A percentile compares a stretch with the other conserved stretches of the same genome.
Conservation (phyloP, 257 asterid genomes). For the Solanum lignicaule region DNA sequence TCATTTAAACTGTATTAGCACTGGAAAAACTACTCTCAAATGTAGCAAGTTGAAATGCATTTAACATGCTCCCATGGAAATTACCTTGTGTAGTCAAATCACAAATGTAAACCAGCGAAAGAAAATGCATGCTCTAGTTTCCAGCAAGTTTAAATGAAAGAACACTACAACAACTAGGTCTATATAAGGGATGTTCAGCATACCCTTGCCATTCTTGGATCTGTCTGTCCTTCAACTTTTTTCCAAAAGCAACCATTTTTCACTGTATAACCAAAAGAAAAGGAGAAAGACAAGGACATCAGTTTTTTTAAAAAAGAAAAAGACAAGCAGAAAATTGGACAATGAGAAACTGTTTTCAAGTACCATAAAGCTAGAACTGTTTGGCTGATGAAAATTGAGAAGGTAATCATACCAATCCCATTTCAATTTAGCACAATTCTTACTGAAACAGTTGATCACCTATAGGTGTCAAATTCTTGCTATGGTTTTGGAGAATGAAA, state of each 20-base stretch:
- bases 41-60: background rate
- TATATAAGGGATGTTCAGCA: background rate
- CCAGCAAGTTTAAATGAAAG: background rate
- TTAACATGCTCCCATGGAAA: background rate
- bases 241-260: slow-evolving; percentile 88
- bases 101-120: background rate
- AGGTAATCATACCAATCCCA: background rate
- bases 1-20: background rate
- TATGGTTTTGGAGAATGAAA: background rate
- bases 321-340: background rate
- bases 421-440: background rate
- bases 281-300: background rate
- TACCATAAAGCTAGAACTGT: background rate
- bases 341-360: background rate
- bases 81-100: background rate
- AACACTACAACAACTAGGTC: background rate
- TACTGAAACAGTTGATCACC: background rate
- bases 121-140: background rate
- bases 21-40: background rate
- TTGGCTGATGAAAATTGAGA: background rate
- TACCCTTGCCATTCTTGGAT: slow-evolving; percentile 93
- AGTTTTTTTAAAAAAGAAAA: background rate
- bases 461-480: background rate
- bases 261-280: slow-evolving; percentile 19
- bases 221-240: slow-evolving; percentile 80